Base-by-base conservation (phyloP, 176 grass and related monocot genomes). In the Chrysopogon serrulatus region DNA sequence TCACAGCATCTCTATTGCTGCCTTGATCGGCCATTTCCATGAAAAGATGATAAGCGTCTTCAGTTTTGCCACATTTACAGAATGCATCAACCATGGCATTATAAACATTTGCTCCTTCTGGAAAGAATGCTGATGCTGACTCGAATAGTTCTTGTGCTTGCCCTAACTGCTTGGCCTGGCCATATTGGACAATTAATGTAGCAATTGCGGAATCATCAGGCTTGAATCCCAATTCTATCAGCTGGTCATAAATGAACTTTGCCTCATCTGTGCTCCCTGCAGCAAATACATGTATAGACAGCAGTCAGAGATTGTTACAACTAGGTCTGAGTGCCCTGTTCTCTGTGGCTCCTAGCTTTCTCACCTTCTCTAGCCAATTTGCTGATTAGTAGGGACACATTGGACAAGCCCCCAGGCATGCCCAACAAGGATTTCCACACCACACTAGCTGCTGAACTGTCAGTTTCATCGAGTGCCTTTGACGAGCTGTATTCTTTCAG, bases 361-460 rank as follows among this genome's bases (percentile, higher is more conserved):
- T 96, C 87, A 84, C 96, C 96, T 95, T 93, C 86, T 56, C 91
- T 95, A 56, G 89, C 76, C 54, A 92, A 87, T 89, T 85, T 98
- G 44, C 79, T 76, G 66, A 98, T 93, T 75, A 95, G 74, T 77
- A 92, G 91, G 87, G 83, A 90, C 8, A 86, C 83, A 59, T 44
- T 82, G 61, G 87, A 77, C 48, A 84, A 76, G 68, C 93, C 93
- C 73, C 51, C 79, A 61, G 69, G 70, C 30, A 65, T 91, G 65
- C 53, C 81, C 36, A 92, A 78, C 91, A 98, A 82, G 16, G 85
- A 87, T 74, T 90, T 93, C 73, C 88, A 69, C 1, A 11, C 51
- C 35, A 14, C 30, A 36, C 32, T 65, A 39, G 87, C 33, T 65
- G 84, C 63, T 68, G 54, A 79, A 83, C 26, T 45, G 33, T 88